Percentiles rank a stretch among this genome's conserved stretches.
phyloP scores from a whole-genome alignment of 208 protist species.

The Wallacemonas sp. region DNA sequence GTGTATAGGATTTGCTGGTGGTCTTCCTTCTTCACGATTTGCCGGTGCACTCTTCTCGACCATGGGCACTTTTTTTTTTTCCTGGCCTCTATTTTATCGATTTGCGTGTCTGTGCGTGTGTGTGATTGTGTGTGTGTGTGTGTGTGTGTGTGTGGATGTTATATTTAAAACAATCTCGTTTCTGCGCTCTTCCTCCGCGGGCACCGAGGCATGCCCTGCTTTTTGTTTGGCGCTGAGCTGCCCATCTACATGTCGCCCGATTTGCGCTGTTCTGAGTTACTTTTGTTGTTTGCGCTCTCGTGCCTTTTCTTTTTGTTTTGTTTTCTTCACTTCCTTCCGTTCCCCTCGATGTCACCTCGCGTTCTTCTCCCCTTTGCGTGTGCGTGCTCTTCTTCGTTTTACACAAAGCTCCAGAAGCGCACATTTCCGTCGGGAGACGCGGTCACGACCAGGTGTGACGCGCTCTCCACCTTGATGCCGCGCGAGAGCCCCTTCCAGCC shows the following conservation, averaged over 20 bases:
- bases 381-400: no score
- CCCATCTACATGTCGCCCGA: no score
- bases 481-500: constrained; percentile 83
- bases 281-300: no score
- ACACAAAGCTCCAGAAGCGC: constrained; percentile 85
- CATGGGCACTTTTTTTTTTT: constrained; percentile 14
- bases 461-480: constrained; percentile 60
- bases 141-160: background rate
- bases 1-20: no score
- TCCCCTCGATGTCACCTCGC: background rate
- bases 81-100: constrained; percentile 13
- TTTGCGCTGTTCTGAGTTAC: no score
- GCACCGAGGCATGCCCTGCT: no score
- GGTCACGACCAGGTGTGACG: constrained; percentile 57
- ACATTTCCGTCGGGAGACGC: constrained; percentile 79
- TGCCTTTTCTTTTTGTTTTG: no score
- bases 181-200: background rate
- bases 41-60: no score
- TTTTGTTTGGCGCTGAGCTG: no score
- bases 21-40: no score
- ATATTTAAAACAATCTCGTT: no score
- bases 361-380: background rate
- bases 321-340: no score
- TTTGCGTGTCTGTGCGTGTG: constrained; percentile 13
- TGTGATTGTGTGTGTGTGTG: constrained; percentile 9